A percentile compares a stretch with the other conserved stretches of the same genome.
These are phyloP conservation scores for Amylocystis lapponica DNA, from an alignment of 768 basidiomycete species.

Conservation along the genomic window DNA sequence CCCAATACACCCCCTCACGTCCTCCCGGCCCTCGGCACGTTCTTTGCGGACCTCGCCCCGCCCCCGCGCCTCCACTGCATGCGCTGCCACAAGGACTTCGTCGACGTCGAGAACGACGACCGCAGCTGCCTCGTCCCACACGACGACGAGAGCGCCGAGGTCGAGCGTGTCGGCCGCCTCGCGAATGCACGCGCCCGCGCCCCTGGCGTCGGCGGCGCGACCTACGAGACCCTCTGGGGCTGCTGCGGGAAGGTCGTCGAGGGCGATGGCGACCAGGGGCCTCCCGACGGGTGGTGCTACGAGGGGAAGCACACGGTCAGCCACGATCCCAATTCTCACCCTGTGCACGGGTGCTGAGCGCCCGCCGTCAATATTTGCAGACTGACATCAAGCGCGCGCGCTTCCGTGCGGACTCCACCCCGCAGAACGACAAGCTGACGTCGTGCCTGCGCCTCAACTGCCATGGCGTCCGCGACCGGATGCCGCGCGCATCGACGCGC, in stretches of 20 bases:
- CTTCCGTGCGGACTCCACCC: constrained; percentile 71
- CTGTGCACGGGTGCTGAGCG: too few species aligned
- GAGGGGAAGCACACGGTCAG: constrained; percentile 75
- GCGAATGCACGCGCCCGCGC: constrained; percentile 23
- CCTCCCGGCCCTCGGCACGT: constrained; percentile 43
- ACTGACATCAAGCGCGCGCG: constrained; percentile 70
- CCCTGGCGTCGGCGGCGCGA: constrained; percentile 22
- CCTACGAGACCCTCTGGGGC: constrained; percentile 56
- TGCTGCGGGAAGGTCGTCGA: constrained; percentile 72
- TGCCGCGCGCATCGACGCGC: constrained; percentile 17
- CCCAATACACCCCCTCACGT: constrained; percentile 30
- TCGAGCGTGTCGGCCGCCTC: constrained; percentile 47
- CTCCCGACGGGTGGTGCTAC: constrained; percentile 85
- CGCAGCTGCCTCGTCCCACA: constrained; percentile 65
- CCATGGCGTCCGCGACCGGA: constrained; percentile 30
- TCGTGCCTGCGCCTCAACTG: constrained; percentile 57
- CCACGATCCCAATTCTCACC: constrained; percentile 17
- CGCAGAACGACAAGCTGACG: constrained; percentile 58
- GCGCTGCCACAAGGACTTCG: constrained; percentile 66
- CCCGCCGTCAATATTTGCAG: constrained; percentile 28
- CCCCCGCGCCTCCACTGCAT: constrained; percentile 70
- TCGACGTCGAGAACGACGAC: constrained; percentile 71
- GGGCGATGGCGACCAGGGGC: constrained; percentile 76
- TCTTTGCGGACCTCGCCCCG: constrained; percentile 58
- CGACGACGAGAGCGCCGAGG: constrained; percentile 76